Conservation (phyloP, 169 alveolate genomes). For the Cryptosporidium canis region DNA sequence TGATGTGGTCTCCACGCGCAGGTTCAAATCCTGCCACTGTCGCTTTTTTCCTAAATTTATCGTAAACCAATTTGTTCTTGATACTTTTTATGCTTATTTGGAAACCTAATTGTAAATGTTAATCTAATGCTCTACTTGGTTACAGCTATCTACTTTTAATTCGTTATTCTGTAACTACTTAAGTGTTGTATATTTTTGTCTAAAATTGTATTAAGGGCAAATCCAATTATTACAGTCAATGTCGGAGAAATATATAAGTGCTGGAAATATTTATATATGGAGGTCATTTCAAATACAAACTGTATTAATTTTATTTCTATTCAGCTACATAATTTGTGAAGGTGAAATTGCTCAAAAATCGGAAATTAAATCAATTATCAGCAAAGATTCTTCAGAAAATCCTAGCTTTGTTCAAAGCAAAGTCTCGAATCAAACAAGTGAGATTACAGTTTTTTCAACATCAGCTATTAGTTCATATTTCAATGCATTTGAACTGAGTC, state of each 20-base stretch:
- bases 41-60: not conserved
- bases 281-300: not conserved
- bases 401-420: not conserved
- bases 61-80: not conserved
- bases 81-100: not conserved
- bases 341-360: not conserved
- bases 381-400: not conserved
- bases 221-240: not conserved
- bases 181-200: not conserved
- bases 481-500: not conserved
- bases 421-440: not conserved
- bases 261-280: not conserved
- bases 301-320: not conserved
- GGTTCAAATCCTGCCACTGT: conserved; percentile 76
- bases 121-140: not conserved
- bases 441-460: not conserved
- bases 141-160: not conserved
- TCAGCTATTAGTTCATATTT: not conserved
- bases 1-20: conserved; percentile 76
- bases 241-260: not conserved
- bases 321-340: not conserved
- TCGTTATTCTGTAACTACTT: not conserved
- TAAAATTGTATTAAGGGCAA: not conserved
- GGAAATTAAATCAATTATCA: not conserved
- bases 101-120: not conserved